Evolutionary conservation across 176 grass and related monocot species (phyloP).

Genomic region (Aegilops tauschii): DNA sequence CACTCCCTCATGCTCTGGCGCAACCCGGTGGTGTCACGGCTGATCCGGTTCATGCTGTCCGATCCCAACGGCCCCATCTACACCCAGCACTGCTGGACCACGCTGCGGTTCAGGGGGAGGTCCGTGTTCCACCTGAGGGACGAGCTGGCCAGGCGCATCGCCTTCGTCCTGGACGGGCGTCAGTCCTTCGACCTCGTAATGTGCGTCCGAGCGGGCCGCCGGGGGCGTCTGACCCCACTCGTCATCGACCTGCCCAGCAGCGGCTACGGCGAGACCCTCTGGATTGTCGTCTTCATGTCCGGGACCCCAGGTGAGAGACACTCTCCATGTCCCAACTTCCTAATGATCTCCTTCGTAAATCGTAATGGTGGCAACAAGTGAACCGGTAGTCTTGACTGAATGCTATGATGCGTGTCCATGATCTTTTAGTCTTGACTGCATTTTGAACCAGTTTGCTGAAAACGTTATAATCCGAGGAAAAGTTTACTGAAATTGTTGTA

Average conservation of each 20-base stretch:
- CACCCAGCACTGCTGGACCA: neutral
- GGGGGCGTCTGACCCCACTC: slow-evolving; percentile 23
- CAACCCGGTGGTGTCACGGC: neutral
- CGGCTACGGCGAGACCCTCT: neutral
- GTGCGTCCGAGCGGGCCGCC: neutral
- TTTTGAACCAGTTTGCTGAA: neutral
- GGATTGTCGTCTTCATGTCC: neutral
- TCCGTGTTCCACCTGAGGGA: neutral
- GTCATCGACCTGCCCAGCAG: neutral
- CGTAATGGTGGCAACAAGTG: too few relatives aligned
- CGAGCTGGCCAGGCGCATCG: neutral
- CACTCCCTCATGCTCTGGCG: neutral
- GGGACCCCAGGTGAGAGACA: neutral
- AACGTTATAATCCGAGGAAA: too few relatives aligned
- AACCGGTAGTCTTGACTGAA: neutral
- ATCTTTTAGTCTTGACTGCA: neutral
- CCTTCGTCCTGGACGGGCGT: neutral
- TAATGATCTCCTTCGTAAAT: neutral
- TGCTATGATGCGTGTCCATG: too few relatives aligned
- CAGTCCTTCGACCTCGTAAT: neutral
- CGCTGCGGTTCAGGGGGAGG: neutral
- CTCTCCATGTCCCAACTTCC: too few relatives aligned
- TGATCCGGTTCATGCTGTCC: neutral
- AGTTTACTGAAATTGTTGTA: too few relatives aligned
- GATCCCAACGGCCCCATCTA: neutral